A percentile compares a stretch with the other conserved stretches of the same genome.
Evolutionary conservation across 305 asterid genomes (phyloP).

Genomic region (Ajuga reptans): DNA sequence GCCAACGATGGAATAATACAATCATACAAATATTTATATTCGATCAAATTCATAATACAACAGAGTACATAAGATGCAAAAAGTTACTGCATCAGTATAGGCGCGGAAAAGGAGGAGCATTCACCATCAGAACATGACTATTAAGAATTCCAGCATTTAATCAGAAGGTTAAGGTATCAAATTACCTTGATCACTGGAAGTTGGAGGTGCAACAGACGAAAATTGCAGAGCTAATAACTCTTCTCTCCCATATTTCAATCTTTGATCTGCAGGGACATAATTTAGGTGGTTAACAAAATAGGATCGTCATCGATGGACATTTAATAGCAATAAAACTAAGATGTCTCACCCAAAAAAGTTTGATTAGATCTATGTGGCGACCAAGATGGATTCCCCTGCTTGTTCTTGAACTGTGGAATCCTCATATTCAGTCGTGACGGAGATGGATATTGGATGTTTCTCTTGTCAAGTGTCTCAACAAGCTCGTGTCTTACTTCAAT

Average conservation of each 20-base stretch:
- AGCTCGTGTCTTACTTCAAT: constrained; percentile 66
- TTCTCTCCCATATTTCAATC: constrained; percentile 71
- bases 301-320: background rate
- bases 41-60: constrained; percentile 1
- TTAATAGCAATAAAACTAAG: background rate
- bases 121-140: background rate
- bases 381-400: constrained; percentile 26
- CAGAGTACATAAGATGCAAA: background rate
- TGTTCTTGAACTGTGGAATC: constrained; percentile 25
- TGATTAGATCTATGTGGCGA: constrained; percentile 26
- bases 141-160: background rate
- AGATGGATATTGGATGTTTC: constrained; percentile 24
- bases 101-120: background rate
- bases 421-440: constrained; percentile 27
- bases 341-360: constrained; percentile 43
- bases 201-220: constrained; percentile 26
- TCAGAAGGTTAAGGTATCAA: constrained; percentile 6
- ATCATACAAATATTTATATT: background rate
- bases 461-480: constrained; percentile 26
- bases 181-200: constrained; percentile 23
- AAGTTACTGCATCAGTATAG: no score
- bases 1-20: background rate
- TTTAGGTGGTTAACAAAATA: background rate
- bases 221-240: constrained; percentile 54
- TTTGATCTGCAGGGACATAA: constrained; percentile 59